Base-by-base conservation (phyloP, 176 grass and related monocot species). In the Avena atlantica region DNA sequence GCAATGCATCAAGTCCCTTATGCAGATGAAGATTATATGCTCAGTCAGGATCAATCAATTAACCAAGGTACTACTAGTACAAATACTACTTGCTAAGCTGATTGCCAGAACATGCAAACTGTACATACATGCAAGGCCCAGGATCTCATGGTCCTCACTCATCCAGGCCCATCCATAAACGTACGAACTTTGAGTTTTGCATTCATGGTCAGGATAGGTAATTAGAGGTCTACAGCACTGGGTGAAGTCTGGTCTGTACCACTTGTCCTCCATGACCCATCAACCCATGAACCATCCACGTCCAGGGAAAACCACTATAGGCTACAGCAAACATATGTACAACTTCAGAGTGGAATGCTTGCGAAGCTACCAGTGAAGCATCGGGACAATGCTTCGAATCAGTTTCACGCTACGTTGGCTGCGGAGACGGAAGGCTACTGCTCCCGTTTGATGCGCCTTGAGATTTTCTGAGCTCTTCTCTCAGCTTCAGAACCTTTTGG, bases 401-500 rank as follows among this genome's bases (percentile, higher is more conserved):
- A 66, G 73, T 63, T 50, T 75, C 1, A 42, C 12, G 12, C 31
- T 56, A 37, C 55, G 6, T 61, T 34, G 66, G 67, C 13, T 66
- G 40, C 10, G 9, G 57, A 47, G 8, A 27, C 55, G 24, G 69
- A 60, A 83, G 17, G 10, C 21, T 66, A 34, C 74, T 57, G 25
- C 19, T 20, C 83, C 74, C 78, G 51, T 40, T 88, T 78, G n/a
- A 19, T 24, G 70, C 2, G 63, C 53, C 61, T 24, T 82, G 61
- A 23, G 42, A 14, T 76, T 76, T 67, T 64, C 86, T 80, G 88
- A 96, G 87, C 72, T 86, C 65, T 19, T 93, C 93, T 70, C 92
- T 96, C 82, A 96, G 74, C 73, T 45, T 93, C 82, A 96, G 83
- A 70, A 98, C 90, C 86, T 99, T 92, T 1, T 74, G 84, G 24